Base-by-base conservation (phyloP, 225 moss, liverwort and hornwort species). In the Takakia lepidozioides region DNA sequence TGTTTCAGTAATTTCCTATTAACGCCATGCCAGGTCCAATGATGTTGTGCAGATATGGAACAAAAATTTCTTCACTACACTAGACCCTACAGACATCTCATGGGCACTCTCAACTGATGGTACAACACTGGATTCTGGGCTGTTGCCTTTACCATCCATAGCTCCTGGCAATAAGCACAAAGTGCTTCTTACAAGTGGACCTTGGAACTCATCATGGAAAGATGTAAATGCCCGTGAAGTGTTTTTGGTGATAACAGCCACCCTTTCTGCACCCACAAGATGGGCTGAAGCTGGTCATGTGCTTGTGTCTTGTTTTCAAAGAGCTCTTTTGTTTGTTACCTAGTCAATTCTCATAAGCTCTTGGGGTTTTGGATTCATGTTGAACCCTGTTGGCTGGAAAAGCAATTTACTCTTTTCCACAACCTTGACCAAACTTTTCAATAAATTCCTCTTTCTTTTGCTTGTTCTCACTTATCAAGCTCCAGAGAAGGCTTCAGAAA, bases 101-200 rank as follows among this genome's bases (percentile, higher is more conserved):
- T 98, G 91, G 90, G 55, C 67, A 13, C 73, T 98, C 27, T 76
- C 74, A 29, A 85, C 68, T 16, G 91, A 98, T 55, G 91, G 95
- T 20, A 26, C 38, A 25, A 13, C 48, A 30, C 18, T 85, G 13
- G 82, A 70, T 15, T 75, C 67, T 50, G 91, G 87, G 39, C 17
- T 48, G 20, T 40, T 98, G 48, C 63, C 59, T 25, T 19, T 87
- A 36, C 78, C 87, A 44, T 21, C 56, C 34, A 54, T 98, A 16
- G 70, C 49, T 29, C 74, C 95, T 23, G 58, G 63, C 54, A 51
- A 69, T 43, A 91, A 52, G 58, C 63, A 78, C 38, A 26, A 48
- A 29, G 35, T 91, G 18, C 52, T 72, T 30, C 54, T 75, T 20
- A 61, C 61, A 22, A 53, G 58, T 58, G 80, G 74, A 25, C 80